Evolutionary conservation across 441 rosid species (phyloP).

Genomic region (Euphorbia neoarborescens): DNA sequence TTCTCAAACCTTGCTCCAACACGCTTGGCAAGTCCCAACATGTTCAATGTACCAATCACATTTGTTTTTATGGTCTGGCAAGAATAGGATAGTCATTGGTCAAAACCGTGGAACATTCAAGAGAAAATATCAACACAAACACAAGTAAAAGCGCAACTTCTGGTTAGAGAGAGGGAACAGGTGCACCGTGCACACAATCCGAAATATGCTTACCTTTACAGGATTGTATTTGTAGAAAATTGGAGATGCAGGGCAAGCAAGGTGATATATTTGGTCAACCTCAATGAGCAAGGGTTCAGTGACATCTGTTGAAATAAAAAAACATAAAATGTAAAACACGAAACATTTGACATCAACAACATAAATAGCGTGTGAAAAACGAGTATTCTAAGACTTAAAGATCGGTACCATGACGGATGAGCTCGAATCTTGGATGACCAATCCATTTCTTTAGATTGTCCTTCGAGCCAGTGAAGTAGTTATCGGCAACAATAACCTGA

Average conservation of each 20-base stretch:
- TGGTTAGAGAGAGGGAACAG: background rate
- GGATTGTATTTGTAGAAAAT: constrained; percentile 96
- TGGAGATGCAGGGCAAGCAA: constrained; percentile 97
- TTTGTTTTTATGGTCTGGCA: constrained; percentile 86
- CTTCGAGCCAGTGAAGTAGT: constrained; percentile 91
- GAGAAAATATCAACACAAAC: background rate
- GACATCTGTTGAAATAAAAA: constrained; percentile 44
- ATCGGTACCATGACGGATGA: constrained; percentile 82
- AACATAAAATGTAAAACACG: background rate
- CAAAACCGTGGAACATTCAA: background rate
- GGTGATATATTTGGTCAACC: constrained; percentile 92
- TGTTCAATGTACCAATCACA: constrained; percentile 91
- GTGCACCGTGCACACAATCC: background rate
- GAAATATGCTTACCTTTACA: constrained; percentile 57
- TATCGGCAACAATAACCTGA: constrained; percentile 86
- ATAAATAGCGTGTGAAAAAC: background rate
- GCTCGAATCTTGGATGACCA: constrained; percentile 96
- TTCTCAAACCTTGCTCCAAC: constrained; percentile 77
- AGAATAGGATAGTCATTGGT: background rate
- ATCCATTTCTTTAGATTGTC: constrained; percentile 92
- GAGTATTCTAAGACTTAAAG: background rate
- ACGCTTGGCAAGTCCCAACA: constrained; percentile 94
- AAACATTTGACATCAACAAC: background rate
- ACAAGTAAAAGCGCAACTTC: background rate
- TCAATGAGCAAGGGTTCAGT: constrained; percentile 77